phyloP scores from a whole-genome alignment of 2,329 filamentous ascomycete species.

The Arthrobotrys entomopaga region DNA sequence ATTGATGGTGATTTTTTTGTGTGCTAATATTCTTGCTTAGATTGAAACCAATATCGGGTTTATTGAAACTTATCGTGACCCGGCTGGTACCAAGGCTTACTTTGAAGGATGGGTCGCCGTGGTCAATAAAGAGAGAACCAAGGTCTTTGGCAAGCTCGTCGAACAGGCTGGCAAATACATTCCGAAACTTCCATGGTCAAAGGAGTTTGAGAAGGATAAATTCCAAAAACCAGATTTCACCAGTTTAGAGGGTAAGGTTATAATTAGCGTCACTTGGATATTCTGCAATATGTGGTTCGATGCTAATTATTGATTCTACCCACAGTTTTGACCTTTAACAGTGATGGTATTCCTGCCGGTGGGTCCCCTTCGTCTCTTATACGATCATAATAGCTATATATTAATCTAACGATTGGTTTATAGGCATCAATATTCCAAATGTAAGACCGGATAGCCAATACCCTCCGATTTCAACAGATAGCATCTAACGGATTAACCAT shows the following conservation, averaged over 20 bases:
- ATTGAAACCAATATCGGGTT: constrained; percentile 86
- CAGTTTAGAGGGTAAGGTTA: constrained; percentile 77
- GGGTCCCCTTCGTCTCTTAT: not conserved
- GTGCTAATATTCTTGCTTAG: constrained; percentile 58
- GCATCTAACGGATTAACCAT: not conserved
- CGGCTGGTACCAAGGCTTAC: constrained; percentile 80
- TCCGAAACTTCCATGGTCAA: constrained; percentile 85
- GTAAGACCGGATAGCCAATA: constrained; percentile 58
- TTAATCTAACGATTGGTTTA: constrained; percentile 63
- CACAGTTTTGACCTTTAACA: constrained; percentile 58
- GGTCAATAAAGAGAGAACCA: constrained; percentile 70
- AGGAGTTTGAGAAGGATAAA: constrained; percentile 93
- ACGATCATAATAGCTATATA: constrained; percentile 68
- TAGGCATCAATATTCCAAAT: constrained; percentile 67
- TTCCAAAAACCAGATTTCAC: constrained; percentile 97
- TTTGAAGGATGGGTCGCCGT: constrained; percentile 87
- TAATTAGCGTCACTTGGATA: constrained; percentile 67
- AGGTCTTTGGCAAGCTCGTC: constrained; percentile 80
- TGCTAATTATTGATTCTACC: constrained; percentile 6
- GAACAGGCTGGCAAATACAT: constrained; percentile 83
- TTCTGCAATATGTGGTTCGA: constrained; percentile 54
- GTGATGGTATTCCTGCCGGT: constrained; percentile 71
- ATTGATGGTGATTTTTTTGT: not conserved
- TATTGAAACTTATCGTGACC: constrained; percentile 86
- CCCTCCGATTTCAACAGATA: constrained; percentile 11